Evolutionary conservation across 2,329 filamentous ascomycete species (phyloP).

Genomic region (Botrytis porri): DNA sequence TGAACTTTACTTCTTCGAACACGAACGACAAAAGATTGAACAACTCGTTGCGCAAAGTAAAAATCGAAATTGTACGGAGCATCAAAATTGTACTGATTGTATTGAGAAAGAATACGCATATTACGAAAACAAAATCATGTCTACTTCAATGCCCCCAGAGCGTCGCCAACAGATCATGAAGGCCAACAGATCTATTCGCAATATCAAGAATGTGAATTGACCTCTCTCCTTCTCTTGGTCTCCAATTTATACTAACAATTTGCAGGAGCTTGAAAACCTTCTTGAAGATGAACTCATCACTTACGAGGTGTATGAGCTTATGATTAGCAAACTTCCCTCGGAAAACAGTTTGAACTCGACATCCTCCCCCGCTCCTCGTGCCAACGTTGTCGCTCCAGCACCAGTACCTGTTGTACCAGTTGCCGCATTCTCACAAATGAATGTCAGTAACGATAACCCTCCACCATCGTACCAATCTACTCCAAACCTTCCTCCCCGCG

Average conservation of each 20-base stretch:
- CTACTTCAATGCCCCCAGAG: conserved; percentile 33
- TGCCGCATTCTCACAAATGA: conserved; percentile 28
- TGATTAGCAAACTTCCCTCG: conserved; percentile 70
- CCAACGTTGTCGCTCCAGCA: conserved; percentile 39
- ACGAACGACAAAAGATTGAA: conserved; percentile 15
- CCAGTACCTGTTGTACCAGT: conserved; percentile 40
- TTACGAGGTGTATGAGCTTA: conserved; percentile 69
- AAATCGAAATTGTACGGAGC: conserved; percentile 11
- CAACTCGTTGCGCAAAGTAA: conserved; percentile 8
- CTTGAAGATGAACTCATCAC: conserved; percentile 78
- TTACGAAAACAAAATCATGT: conserved; percentile 32
- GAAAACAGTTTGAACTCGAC: conserved; percentile 55
- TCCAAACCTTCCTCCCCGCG: conserved; percentile 26
- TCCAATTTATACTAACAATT: conserved; percentile 23
- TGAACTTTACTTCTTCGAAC: conserved; percentile 15
- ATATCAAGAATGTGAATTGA: conserved; percentile 38
- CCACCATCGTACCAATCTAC: conserved; percentile 38
- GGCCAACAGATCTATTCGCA: conserved; percentile 38
- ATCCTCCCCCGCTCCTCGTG: conserved; percentile 19
- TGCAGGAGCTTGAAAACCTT: conserved; percentile 84
- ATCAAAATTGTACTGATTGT: conserved; percentile 31
- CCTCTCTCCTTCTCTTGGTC: neutral
- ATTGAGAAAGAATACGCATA: conserved; percentile 29
- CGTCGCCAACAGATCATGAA: conserved; percentile 38
- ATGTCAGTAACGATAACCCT: conserved; percentile 25